Percentiles rank a stretch among this genome's conserved stretches.
phyloP scores from a whole-genome alignment of 1,139 yeast genomes.

The Geotrichum europaeum region DNA sequence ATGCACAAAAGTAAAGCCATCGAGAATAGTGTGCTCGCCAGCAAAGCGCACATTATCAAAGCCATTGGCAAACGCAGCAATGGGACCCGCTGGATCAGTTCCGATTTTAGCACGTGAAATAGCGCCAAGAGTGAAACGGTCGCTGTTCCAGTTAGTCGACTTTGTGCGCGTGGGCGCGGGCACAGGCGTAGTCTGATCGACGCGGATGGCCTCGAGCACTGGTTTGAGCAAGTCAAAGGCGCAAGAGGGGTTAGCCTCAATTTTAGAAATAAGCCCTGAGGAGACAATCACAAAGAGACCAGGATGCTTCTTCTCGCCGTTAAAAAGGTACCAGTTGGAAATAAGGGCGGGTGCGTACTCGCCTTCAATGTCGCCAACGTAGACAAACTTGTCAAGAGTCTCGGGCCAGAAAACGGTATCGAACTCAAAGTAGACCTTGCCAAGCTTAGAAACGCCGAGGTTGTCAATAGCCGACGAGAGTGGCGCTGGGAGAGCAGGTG shows the following conservation, averaged over 20 bases:
- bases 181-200: conserved; percentile 24
- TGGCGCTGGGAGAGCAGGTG: conserved; percentile 11
- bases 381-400: conserved; percentile 45
- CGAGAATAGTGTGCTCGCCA: conserved; percentile 73
- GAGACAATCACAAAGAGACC: conserved; percentile 26
- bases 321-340: conserved; percentile 38
- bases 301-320: conserved; percentile 26
- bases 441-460: conserved; percentile 65
- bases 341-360: conserved; percentile 47
- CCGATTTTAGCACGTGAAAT: conserved; percentile 62
- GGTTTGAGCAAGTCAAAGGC: conserved; percentile 47
- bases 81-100: conserved; percentile 58
- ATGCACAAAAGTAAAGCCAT: conserved; percentile 81
- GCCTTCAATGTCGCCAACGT: conserved; percentile 31
- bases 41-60: conserved; percentile 63
- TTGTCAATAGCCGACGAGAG: conserved; percentile 44
- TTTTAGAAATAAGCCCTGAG: conserved; percentile 47
- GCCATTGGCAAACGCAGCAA: conserved; percentile 53
- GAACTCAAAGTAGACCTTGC: conserved; percentile 74
- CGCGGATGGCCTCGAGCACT: conserved; percentile 31
- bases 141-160: conserved; percentile 61
- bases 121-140: conserved; percentile 67
- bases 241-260: conserved; percentile 41
- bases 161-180: conserved; percentile 52
- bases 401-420: conserved; percentile 63